Evolutionary conservation across 2,329 filamentous ascomycete genomes (phyloP).

Genomic region (Blumeriella jaapii): DNA sequence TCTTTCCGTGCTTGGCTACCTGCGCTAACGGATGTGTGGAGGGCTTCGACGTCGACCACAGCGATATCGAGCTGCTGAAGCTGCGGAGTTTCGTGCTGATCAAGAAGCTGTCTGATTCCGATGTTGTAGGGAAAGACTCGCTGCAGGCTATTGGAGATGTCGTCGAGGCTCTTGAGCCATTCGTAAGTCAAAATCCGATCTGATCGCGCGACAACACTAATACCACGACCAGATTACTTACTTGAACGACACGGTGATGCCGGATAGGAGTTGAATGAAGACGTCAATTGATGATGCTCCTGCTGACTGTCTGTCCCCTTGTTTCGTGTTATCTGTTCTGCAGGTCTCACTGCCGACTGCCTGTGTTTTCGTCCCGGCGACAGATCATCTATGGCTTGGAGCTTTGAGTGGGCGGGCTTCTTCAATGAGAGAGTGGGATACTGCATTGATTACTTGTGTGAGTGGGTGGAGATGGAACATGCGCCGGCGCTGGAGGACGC

Average conservation of each 20-base stretch:
- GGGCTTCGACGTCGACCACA: conserved; percentile 65
- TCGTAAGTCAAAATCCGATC: conserved; percentile 47
- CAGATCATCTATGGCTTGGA: no score
- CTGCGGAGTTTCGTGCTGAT: conserved; percentile 69
- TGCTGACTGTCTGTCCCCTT: no score
- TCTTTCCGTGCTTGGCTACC: not conserved
- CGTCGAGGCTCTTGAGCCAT: conserved; percentile 59
- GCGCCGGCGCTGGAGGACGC: no score
- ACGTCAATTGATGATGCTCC: no score
- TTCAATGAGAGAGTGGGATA: no score
- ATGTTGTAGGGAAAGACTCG: conserved; percentile 49
- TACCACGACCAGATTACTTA: conserved; percentile 4
- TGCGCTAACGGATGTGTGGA: conserved; percentile 27
- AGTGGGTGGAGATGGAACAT: no score
- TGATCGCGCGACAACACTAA: not conserved
- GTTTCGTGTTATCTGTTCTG: no score
- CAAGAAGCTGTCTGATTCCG: conserved; percentile 51
- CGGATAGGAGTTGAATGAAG: conserved; percentile 5
- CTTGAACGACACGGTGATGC: conserved; percentile 6
- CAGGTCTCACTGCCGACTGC: no score
- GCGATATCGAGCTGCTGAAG: conserved; percentile 70
- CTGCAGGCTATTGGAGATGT: conserved; percentile 54
- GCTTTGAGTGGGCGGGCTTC: no score
- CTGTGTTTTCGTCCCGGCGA: no score
- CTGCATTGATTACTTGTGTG: no score